A percentile compares a stretch with the other conserved stretches of the same genome.
Conservation (phyloP, 1,139 yeast genomes). For the Candida smagusa region DNA sequence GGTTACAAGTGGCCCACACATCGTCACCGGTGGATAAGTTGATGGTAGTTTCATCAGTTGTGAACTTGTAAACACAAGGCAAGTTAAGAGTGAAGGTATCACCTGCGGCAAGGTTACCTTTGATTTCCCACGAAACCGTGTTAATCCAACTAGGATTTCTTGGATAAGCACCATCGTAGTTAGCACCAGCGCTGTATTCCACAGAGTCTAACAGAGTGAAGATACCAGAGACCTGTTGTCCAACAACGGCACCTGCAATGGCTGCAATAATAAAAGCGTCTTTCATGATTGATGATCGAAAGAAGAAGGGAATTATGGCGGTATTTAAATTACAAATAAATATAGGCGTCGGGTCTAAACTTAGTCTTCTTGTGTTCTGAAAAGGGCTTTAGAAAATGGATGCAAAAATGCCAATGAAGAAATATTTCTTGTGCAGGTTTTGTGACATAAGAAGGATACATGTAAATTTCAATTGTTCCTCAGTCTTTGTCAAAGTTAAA, state of each 20-base stretch:
- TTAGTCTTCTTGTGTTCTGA: too few species aligned
- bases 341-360: too few species aligned
- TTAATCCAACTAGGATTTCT: conserved; percentile 23
- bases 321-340: too few species aligned
- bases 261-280: neutral
- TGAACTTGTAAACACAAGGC: conserved; percentile 30
- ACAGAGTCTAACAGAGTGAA: conserved; percentile 16
- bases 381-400: too few species aligned
- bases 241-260: conserved; percentile 1
- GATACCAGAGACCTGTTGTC: conserved; percentile 14
- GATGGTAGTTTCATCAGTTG: conserved; percentile 7
- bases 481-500: too few species aligned
- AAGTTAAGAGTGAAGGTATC: conserved; percentile 27
- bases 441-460: too few species aligned
- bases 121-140: conserved; percentile 19
- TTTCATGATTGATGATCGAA: neutral
- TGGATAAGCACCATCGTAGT: conserved; percentile 3
- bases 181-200: conserved; percentile 8
- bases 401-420: neutral
- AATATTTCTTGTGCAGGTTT: too few species aligned
- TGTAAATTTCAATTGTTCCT: too few species aligned
- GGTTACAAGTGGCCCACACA: conserved; percentile 9
- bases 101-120: conserved; percentile 18
- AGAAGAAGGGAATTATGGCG: too few species aligned
- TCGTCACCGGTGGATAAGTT: conserved; percentile 3